Percentiles rank a stretch among this genome's conserved stretches.
Evolutionary conservation across 495 filamentous ascomycete genomes (phyloP).

Genomic region (Pseudotulostoma volvatum): DNA sequence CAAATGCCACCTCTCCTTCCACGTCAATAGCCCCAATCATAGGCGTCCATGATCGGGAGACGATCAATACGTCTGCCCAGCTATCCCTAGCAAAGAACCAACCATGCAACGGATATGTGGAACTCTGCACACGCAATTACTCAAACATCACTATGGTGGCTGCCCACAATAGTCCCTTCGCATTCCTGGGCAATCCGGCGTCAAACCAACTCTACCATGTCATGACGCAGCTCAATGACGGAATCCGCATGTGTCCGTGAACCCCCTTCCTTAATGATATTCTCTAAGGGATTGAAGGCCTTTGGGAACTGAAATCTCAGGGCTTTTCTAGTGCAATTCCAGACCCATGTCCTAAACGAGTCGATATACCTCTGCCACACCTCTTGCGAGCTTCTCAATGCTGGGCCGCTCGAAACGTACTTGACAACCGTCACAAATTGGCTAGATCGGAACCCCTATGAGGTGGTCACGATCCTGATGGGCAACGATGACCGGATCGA

Average conservation of each 20-base stretch:
- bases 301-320: too few species aligned
- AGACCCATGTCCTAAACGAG: conserved; percentile 53
- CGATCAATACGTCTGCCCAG: not conserved
- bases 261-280: not conserved
- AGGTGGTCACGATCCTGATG: conserved; percentile 80
- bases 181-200: conserved; percentile 45
- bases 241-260: conserved; percentile 58
- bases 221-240: conserved; percentile 63
- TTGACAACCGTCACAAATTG: conserved; percentile 52
- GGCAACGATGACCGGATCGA: conserved; percentile 61
- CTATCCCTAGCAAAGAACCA: conserved; percentile 45
- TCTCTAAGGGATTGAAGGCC: not conserved
- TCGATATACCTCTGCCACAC: conserved; percentile 57
- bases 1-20: too few species aligned
- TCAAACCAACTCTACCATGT: conserved; percentile 64
- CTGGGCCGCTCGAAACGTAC: conserved; percentile 60
- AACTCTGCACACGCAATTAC: conserved; percentile 67
- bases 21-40: too few species aligned
- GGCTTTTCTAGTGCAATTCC: conserved; percentile 68
- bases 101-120: conserved; percentile 75
- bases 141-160: conserved; percentile 81
- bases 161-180: conserved; percentile 80
- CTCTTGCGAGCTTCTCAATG: conserved; percentile 61
- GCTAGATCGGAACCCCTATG: conserved; percentile 65
- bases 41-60: too few species aligned